Base-by-base conservation (phyloP, 768 basidiomycete species). In the Dictyophora rubrovolvata region DNA sequence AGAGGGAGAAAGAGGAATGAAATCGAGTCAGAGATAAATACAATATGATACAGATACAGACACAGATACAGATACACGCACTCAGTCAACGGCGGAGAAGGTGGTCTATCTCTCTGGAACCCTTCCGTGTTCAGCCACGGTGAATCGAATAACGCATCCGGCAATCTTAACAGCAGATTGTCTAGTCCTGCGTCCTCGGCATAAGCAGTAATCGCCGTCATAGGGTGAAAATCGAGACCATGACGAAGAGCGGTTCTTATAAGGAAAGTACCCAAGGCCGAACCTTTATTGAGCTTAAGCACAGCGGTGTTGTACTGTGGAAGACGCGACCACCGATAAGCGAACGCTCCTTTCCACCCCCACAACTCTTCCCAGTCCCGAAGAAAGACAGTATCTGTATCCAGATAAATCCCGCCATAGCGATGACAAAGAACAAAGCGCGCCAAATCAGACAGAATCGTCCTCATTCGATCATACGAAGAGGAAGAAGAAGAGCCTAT, bases 301-400 rank as follows among this genome's bases (percentile, higher is more conserved):
- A 98, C 92, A 1, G 96, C 94, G 12, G 95, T 98, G 76, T 98
- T 97, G 72, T 97, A 97, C 69, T 86, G 89, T 66, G 88, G 83
- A 62, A 94, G 75, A 53, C 91, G 85, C 18, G 89, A 91, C 95
- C 95, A 99, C 1, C 95, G 80, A 70, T 97, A 98, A 7, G 95
- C 94, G 65, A 96, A 99, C 17, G 94, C 93, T 48, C 94, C 94
- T 65, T 86, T 84, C 87, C 90, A 96, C 28, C 91, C 92, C 91
- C 91, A 97, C 5, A 99, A 75, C 64, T 98, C 95, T 69, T 96
- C 94, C 96, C 96, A 99, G 67, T 99, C 95, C 18, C 96, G 86
- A 28, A 99, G 73, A 65, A 99, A 84, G 63, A 99, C 82, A 9
- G 93, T 97, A 69, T 98, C 96, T 11, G 94, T 93, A 66, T 99